Evolutionary conservation across 192 early-diverging fungal genomes (phyloP), one percentile per base, ranked within the genome.

Genomic region (Coemansia sp.): DNA sequence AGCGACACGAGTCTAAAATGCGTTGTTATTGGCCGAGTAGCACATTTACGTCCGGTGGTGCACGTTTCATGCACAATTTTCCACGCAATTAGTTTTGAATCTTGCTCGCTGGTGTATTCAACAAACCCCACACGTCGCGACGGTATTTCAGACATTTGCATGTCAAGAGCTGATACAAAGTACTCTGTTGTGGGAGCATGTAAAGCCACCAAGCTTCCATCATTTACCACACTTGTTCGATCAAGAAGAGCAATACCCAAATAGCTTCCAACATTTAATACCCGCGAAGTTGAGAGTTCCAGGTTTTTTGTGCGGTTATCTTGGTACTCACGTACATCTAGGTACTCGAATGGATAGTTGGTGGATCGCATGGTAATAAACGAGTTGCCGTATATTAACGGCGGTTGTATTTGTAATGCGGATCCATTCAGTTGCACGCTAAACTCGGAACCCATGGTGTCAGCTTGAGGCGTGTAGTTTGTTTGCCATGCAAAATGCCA

Each of bases 401-500:
- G 61, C 4, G 95, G 93, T 64, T 94, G 94, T 6, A 84, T 56
- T 14, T 70, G 53, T 24, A 96, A 86, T 44, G 85, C 76, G 60
- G 87, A 96, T 31, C 93, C 93, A 31, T 80, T 71, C 25, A 97
- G 71, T 15, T 82, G 71, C 21, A 92, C 90, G 57, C 95, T 91
- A 79, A 94, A 98, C 8, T 93, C 74, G 0, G 94, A 93, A 60
- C 91, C 90, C 96, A 98, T 98, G 51, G 88, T 84, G 34, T 89
- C 88, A 57, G 96, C 92, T 8, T 93, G 92, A 5, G 89, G 80
- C 0, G 93, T 94, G 50, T 83, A 86, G 61, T 85, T 79, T 37
- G 69, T 85, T 17, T 97, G 75, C 17, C 94, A 81, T 5, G 79
- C 66, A 73, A 97, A 97, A 72, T 98, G 96, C 5, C 93, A 60